Percentiles rank a stretch among this genome's conserved stretches.
phyloP scores from a whole-genome alignment of 2,329 filamentous ascomycete species.

The Westerdykella aurantiaca region DNA sequence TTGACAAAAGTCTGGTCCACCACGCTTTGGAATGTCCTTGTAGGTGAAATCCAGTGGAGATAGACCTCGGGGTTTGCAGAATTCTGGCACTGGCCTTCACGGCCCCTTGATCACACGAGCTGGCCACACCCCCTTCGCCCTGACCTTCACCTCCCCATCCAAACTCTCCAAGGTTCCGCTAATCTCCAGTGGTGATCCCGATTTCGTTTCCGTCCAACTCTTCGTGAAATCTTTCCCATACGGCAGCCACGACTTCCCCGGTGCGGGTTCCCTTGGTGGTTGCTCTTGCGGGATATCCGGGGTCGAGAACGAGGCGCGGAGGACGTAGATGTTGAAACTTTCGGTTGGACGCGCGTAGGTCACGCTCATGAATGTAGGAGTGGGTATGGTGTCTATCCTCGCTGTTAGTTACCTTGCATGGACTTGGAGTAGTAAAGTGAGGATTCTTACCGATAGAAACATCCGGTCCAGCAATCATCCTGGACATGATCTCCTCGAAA shows the following conservation, averaged over 20 bases:
- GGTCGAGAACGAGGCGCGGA: conserved; percentile 45
- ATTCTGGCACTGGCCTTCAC: too few species aligned
- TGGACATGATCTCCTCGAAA: conserved; percentile 63
- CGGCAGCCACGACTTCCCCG: conserved; percentile 29
- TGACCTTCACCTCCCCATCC: conserved; percentile 53
- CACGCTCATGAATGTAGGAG: conserved; percentile 42
- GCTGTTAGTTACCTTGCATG: conserved; percentile 1
- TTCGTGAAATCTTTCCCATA: conserved; percentile 39
- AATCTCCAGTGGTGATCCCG: conserved; percentile 42
- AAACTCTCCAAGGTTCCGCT: conserved; percentile 50
- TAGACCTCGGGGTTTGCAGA: too few species aligned
- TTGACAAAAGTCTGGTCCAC: too few species aligned
- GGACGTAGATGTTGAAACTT: conserved; percentile 58
- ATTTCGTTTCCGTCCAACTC: conserved; percentile 30
- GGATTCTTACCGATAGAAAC: conserved; percentile 19
- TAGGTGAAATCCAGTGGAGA: too few species aligned
- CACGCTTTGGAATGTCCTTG: too few species aligned
- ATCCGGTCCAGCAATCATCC: conserved; percentile 54
- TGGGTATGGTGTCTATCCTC: conserved; percentile 19
- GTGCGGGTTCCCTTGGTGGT: conserved; percentile 18
- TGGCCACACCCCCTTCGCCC: conserved; percentile 42
- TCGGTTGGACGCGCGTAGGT: conserved; percentile 58
- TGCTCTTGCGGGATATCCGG: conserved; percentile 20
- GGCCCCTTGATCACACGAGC: not conserved
- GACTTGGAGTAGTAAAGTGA: conserved; percentile 1